phyloP scores from a whole-genome alignment of 2,329 filamentous ascomycete species.

The Myriosclerotinia curreyana region DNA sequence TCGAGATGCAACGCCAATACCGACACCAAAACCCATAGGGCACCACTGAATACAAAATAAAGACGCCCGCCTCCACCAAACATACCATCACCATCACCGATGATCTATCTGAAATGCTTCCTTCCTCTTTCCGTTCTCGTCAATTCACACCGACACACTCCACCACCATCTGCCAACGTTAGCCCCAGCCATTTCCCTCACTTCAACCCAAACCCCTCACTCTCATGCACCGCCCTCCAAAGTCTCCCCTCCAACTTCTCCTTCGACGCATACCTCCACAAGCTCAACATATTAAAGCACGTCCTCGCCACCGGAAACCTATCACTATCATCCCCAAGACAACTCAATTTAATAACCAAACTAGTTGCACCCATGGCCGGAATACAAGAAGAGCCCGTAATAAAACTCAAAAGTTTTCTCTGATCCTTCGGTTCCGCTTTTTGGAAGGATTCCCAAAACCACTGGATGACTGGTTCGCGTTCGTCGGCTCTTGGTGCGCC shows the following conservation, averaged over 20 bases:
- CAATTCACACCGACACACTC: neutral
- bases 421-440: conserved; percentile 64
- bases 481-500: conserved; percentile 52
- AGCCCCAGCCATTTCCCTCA: conserved; percentile 40
- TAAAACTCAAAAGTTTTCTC: conserved; percentile 76
- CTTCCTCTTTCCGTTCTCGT: neutral
- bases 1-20: conserved; percentile 10
- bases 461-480: conserved; percentile 65
- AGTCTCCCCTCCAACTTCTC: conserved; percentile 68
- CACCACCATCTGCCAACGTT: neutral
- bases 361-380: conserved; percentile 83
- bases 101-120: conserved; percentile 7
- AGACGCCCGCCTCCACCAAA: conserved; percentile 7
- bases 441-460: conserved; percentile 87
- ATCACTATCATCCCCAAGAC: conserved; percentile 68
- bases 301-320: conserved; percentile 84
- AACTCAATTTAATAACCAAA: conserved; percentile 71
- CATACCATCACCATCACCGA: neutral
- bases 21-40: conserved; percentile 13
- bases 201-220: conserved; percentile 89
- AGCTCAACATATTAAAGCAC: conserved; percentile 81
- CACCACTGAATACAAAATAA: conserved; percentile 20
- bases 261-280: conserved; percentile 68
- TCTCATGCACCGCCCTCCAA: conserved; percentile 84
- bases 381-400: conserved; percentile 87